Evolutionary conservation across 2,329 filamentous ascomycete species (phyloP), one percentile per base, ranked within the genome.

Genomic region (Neonectria faginata): DNA sequence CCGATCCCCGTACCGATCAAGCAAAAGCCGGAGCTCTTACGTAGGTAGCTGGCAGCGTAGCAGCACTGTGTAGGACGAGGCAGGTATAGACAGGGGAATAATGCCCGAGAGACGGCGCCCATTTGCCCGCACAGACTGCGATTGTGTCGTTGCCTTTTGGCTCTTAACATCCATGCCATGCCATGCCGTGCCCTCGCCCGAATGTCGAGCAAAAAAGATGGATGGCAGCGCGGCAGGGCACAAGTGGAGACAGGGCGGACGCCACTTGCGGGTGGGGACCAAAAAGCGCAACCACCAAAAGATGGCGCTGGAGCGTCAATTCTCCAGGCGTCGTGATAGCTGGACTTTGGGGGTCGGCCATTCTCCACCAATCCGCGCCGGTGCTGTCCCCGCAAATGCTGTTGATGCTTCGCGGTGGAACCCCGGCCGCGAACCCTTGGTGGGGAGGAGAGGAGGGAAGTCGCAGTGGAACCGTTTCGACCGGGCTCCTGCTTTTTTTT

Each of bases 271-370:
- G 59, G 27, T n/a, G 67, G 65, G 67, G 70, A 64, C 56, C 58
- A 60, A 57, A 52, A 54, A 41, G 25, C 47, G 41, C 33, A 29
- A 47, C 39, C 36, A 27, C 53, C 53, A 53, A 39, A 39, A 18
- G 29, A 55, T 62, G 66, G 62, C 61, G 64, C 62, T 70, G 71
- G 71, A 69, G 56, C 55, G 66, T 60, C 60, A 63, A 74, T 74
- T 74, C 71, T 73, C 71, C 71, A 71, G 45, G 36, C 33, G 29
- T n/a, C 60, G 52, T 70, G 62, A 73, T 74, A 73, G 68, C 68
- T 58, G 71, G 70, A 64, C 57, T 51, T 65, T 22, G 20, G 48
- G 41, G 7, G 5, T 11, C 6, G 10, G 1, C 8, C 14, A 67
- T 69, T 69, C 60, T 74, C 71, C 71, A 47, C 71, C 71, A 73